These are phyloP conservation scores for Rhododendron ovatum DNA, from an alignment of 148 eudicot species.

Conservation along the genomic window DNA sequence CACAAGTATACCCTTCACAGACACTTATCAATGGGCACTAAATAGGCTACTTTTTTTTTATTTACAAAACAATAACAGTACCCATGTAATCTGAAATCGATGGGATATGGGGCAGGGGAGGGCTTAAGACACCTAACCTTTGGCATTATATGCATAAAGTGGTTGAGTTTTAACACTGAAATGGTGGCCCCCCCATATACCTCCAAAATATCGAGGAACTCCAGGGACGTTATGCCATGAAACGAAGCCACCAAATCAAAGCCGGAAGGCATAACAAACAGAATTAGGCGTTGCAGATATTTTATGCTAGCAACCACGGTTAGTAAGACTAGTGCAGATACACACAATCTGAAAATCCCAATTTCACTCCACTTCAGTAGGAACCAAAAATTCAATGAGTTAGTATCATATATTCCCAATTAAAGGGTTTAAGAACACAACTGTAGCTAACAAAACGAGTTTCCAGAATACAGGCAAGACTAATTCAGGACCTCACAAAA, in stretches of 20 bases:
- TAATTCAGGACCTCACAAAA: neutral
- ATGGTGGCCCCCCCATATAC: neutral
- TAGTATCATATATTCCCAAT: neutral
- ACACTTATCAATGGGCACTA: neutral
- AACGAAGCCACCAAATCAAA: neutral
- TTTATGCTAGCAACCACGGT: neutral
- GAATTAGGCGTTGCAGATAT: neutral
- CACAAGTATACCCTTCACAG: neutral
- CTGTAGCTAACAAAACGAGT: neutral
- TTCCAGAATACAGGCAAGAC: neutral
- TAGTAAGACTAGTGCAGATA: neutral
- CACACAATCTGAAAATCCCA: neutral
- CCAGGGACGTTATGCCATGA: neutral
- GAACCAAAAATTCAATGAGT: neutral
- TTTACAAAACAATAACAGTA: neutral
- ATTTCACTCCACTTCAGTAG: neutral
- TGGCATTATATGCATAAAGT: neutral
- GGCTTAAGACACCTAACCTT: neutral
- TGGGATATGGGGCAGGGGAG: neutral
- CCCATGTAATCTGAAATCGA: neutral
- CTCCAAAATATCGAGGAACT: neutral
- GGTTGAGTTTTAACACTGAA: neutral
- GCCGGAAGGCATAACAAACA: neutral
- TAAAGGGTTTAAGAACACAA: neutral
- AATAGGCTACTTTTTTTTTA: neutral